Conservation (phyloP, 495 filamentous ascomycete species). For the Daldinia loculata region DNA sequence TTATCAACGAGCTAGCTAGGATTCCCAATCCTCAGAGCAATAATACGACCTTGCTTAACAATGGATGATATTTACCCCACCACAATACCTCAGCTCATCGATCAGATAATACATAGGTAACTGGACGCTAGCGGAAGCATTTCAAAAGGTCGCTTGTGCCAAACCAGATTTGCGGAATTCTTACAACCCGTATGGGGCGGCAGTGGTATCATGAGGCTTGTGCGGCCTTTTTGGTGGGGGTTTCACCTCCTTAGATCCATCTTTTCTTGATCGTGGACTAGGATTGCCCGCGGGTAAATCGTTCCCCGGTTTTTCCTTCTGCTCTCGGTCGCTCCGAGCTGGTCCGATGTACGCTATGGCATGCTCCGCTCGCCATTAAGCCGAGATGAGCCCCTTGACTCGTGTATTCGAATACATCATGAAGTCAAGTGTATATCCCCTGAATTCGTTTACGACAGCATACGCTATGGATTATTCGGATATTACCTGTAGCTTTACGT, state of each 20-base stretch:
- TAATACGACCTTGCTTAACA: conserved; percentile 4
- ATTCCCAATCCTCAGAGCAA: conserved; percentile 11
- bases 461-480: neutral
- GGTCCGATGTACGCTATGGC: conserved; percentile 29
- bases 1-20: conserved; percentile 23
- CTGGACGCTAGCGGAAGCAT: neutral
- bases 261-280: conserved; percentile 30
- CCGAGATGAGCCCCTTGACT: conserved; percentile 39
- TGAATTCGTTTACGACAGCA: neutral
- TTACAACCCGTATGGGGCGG: conserved; percentile 16
- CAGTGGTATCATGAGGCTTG: conserved; percentile 20
- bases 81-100: neutral
- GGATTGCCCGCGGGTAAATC: conserved; percentile 30
- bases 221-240: conserved; percentile 27
- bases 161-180: conserved; percentile 25
- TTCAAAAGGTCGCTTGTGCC: neutral
- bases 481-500: neutral
- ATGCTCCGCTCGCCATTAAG: conserved; percentile 31
- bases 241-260: conserved; percentile 25
- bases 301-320: conserved; percentile 35
- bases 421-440: neutral
- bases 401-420: conserved; percentile 15
- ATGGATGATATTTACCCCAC: neutral
- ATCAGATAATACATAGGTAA: conserved; percentile 10
- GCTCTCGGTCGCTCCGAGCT: conserved; percentile 38